A percentile compares a stretch with the other conserved stretches of the same genome.
Evolutionary conservation across 179 eudicot genomes (phyloP).

Genomic region (Sideroxylon spinosum): DNA sequence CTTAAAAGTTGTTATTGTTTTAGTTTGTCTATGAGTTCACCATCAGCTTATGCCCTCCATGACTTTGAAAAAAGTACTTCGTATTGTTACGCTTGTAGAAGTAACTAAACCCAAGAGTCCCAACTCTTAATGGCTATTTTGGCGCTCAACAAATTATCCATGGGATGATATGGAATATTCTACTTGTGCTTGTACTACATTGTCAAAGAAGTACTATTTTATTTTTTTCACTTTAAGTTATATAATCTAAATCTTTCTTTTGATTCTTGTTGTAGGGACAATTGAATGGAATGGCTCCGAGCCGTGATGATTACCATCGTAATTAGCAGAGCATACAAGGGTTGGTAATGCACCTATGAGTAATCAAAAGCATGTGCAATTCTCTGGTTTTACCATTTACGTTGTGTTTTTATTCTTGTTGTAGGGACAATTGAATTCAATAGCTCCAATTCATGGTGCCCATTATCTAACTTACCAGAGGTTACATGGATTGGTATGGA

Average conservation of each 20-base stretch:
- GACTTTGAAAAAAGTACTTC: slow-evolving; percentile 22
- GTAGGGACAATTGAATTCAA: slow-evolving; percentile 21
- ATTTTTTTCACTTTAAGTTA: background rate
- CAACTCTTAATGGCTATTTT: slow-evolving; percentile 18
- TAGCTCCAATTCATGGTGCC: slow-evolving; percentile 20
- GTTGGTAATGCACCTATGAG: slow-evolving; percentile 15
- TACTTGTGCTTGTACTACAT: background rate
- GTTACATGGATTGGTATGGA: slow-evolving; percentile 20
- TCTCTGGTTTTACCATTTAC: background rate
- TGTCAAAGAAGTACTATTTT: background rate
- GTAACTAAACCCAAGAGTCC: slow-evolving; percentile 20
- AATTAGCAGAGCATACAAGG: slow-evolving; percentile 22
- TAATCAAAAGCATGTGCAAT: background rate
- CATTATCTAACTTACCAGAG: slow-evolving; percentile 15
- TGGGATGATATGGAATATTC: slow-evolving; percentile 22
- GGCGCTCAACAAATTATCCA: slow-evolving; percentile 18
- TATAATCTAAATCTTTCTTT: background rate
- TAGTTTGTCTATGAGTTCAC: too few species aligned
- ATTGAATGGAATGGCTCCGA: slow-evolving; percentile 9
- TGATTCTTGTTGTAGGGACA: slow-evolving; percentile 15
- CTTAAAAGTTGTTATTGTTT: too few species aligned
- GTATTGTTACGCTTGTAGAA: slow-evolving; percentile 14
- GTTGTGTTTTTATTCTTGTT: background rate
- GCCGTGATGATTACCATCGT: slow-evolving; percentile 11
- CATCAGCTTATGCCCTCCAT: slow-evolving; percentile 10